A percentile compares a stretch with the other conserved stretches of the same genome.
phyloP scores from a whole-genome alignment of 306 rosid genomes.

The Benincasa hispida region DNA sequence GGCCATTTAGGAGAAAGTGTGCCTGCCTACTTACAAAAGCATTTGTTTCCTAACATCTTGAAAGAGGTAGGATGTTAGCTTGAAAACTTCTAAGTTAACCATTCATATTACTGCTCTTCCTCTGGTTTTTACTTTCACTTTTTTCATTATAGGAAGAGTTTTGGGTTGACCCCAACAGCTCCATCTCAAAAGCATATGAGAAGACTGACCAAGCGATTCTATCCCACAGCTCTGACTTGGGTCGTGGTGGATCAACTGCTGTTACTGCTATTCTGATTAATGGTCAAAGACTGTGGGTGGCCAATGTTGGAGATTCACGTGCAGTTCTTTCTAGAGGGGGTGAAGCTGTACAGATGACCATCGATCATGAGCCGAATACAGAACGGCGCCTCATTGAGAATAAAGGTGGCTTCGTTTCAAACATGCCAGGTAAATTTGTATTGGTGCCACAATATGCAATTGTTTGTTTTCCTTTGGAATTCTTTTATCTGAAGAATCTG shows the following conservation, averaged over 20 bases:
- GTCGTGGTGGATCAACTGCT: slow-evolving; percentile 93
- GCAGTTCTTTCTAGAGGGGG: slow-evolving; percentile 80
- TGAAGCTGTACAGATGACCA: slow-evolving; percentile 69
- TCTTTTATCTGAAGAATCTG: not conserved
- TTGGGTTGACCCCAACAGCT: slow-evolving; percentile 62
- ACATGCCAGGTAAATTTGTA: slow-evolving; percentile 74
- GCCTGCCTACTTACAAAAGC: slow-evolving; percentile 79
- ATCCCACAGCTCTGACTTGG: slow-evolving; percentile 80
- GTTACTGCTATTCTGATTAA: slow-evolving; percentile 85
- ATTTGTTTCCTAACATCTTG: slow-evolving; percentile 64
- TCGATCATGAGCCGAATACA: slow-evolving; percentile 73
- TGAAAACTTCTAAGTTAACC: not conserved
- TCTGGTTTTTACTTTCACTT: not conserved
- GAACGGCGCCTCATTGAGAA: slow-evolving; percentile 75
- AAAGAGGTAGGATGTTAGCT: slow-evolving; percentile 44
- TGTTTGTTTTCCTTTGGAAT: not conserved
- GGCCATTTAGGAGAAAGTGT: slow-evolving; percentile 87
- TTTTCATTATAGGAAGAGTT: slow-evolving; percentile 54
- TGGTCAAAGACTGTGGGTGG: slow-evolving; percentile 50
- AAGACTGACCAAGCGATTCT: slow-evolving; percentile 84
- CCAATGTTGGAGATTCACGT: slow-evolving; percentile 93
- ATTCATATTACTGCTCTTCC: not conserved
- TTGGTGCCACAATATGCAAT: not conserved
- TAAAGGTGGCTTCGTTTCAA: slow-evolving; percentile 94
- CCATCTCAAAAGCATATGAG: slow-evolving; percentile 79